Percentiles rank a stretch among this genome's conserved stretches.
phyloP scores from a whole-genome alignment of 1,284 basidiomycete species.

The Psilocybe mexicana region DNA sequence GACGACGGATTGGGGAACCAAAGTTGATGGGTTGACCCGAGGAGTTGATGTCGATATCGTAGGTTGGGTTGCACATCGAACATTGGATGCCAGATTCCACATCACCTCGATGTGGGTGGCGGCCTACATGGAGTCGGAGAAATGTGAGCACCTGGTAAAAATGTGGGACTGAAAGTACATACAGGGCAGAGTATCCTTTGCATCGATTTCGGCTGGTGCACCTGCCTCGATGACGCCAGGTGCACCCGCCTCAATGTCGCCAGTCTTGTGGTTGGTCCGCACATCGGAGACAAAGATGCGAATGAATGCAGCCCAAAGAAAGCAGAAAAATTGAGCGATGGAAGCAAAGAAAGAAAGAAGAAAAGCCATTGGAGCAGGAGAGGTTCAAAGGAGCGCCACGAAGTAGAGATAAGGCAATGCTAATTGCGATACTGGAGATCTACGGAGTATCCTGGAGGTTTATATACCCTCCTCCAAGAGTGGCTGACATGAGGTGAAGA shows the following conservation, averaged over 20 bases:
- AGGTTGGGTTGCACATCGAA: neutral
- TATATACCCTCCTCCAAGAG: neutral
- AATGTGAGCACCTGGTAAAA: neutral
- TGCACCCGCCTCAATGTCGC: no score
- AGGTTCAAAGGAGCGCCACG: neutral
- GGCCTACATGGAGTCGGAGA: neutral
- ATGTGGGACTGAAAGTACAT: neutral
- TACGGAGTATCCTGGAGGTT: neutral
- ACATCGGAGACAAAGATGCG: neutral
- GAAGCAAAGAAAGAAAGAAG: neutral
- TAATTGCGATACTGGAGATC: neutral
- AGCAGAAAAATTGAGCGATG: neutral
- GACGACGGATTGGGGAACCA: constrained; percentile 1
- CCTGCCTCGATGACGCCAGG: neutral
- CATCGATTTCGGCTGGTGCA: no score
- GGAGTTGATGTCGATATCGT: neutral
- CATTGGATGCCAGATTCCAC: neutral
- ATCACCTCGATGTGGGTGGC: neutral
- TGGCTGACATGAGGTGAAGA: neutral
- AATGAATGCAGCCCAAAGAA: neutral
- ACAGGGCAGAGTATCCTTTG: neutral
- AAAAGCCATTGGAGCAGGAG: neutral
- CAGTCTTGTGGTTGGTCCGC: neutral
- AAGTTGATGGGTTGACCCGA: neutral
- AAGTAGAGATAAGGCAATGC: neutral